A percentile compares a stretch with the other conserved stretches of the same genome.
phyloP scores from a whole-genome alignment of 495 filamentous ascomycete species.

The Penicillium crystallinum region DNA sequence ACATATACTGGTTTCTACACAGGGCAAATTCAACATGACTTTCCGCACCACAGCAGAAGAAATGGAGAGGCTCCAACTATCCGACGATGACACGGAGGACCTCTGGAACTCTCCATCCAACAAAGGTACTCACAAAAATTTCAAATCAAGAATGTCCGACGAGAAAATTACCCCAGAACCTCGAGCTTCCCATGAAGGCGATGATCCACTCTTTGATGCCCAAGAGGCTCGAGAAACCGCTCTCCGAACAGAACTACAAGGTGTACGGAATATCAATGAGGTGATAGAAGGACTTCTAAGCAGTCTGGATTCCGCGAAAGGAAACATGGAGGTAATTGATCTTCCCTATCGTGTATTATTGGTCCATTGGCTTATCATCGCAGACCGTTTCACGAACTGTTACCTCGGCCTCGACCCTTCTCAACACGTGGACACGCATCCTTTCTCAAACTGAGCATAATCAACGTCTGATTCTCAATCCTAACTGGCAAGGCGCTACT shows the following conservation, averaged over 20 bases:
- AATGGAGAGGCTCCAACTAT: conserved; percentile 49
- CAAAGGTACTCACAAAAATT: conserved; percentile 22
- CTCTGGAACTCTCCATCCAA: conserved; percentile 70
- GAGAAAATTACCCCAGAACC: conserved; percentile 38
- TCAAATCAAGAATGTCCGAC: conserved; percentile 15
- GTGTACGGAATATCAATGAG: conserved; percentile 76
- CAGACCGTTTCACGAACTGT: conserved; percentile 85
- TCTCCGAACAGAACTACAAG: conserved; percentile 72
- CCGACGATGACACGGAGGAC: conserved; percentile 62
- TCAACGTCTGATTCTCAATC: conserved; percentile 83
- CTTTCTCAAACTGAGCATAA: conserved; percentile 96
- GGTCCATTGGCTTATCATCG: conserved; percentile 2
- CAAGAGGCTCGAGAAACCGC: conserved; percentile 68
- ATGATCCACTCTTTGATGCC: conserved; percentile 54
- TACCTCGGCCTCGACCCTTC: conserved; percentile 80
- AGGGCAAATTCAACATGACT: conserved; percentile 19
- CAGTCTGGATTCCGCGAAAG: conserved; percentile 73
- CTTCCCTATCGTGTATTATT: not conserved
- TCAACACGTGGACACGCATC: conserved; percentile 94
- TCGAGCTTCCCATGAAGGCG: conserved; percentile 34
- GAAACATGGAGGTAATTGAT: conserved; percentile 78
- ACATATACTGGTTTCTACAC: not conserved
- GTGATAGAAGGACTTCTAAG: conserved; percentile 79
- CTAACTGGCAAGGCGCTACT: conserved; percentile 81
- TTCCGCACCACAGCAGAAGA: conserved; percentile 38